Evolutionary conservation across 2,329 filamentous ascomycete genomes (phyloP).

Genomic region (Proliferodiscus dingleyae): DNA sequence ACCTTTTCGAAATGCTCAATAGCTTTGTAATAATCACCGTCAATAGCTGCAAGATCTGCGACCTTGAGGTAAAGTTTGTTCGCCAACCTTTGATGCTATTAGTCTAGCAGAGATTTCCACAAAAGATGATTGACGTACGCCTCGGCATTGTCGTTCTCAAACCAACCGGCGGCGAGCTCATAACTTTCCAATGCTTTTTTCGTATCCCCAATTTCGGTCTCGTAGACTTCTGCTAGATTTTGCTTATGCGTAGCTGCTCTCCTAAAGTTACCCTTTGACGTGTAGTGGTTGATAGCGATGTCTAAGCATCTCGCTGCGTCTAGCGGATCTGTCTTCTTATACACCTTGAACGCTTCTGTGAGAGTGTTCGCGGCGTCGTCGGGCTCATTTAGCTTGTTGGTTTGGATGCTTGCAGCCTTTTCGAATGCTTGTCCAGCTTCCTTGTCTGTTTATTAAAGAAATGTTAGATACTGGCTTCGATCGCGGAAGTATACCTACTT

Average conservation of each 20-base stretch:
- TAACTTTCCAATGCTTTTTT: slow-evolving; percentile 78
- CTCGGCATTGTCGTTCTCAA: slow-evolving; percentile 77
- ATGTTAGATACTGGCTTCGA: slow-evolving; percentile 1
- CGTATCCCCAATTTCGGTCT: slow-evolving; percentile 73
- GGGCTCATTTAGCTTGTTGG: slow-evolving; percentile 76
- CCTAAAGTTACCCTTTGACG: slow-evolving; percentile 82
- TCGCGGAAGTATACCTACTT: slow-evolving; percentile 48
- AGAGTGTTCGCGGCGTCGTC: slow-evolving; percentile 88
- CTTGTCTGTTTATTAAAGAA: slow-evolving; percentile 50
- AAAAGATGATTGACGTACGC: slow-evolving; percentile 52
- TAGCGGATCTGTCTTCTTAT: slow-evolving; percentile 77
- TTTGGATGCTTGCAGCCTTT: slow-evolving; percentile 76
- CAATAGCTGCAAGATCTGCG: slow-evolving; percentile 78
- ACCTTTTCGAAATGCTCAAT: slow-evolving; percentile 82
- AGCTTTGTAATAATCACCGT: slow-evolving; percentile 78
- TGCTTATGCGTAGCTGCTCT: slow-evolving; percentile 89
- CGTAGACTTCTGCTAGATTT: slow-evolving; percentile 79
- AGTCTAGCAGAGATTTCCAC: slow-evolving; percentile 4
- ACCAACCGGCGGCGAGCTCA: slow-evolving; percentile 83
- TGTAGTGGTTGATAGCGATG: slow-evolving; percentile 79
- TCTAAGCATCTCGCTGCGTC: slow-evolving; percentile 78
- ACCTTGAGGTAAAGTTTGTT: slow-evolving; percentile 94
- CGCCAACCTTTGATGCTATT: slow-evolving; percentile 55
- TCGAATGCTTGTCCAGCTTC: slow-evolving; percentile 87
- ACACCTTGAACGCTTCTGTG: slow-evolving; percentile 91